A percentile compares a stretch with the other conserved stretches of the same genome.
Conservation (phyloP, 2,329 filamentous ascomycete genomes). For the Penicillium sp. region DNA sequence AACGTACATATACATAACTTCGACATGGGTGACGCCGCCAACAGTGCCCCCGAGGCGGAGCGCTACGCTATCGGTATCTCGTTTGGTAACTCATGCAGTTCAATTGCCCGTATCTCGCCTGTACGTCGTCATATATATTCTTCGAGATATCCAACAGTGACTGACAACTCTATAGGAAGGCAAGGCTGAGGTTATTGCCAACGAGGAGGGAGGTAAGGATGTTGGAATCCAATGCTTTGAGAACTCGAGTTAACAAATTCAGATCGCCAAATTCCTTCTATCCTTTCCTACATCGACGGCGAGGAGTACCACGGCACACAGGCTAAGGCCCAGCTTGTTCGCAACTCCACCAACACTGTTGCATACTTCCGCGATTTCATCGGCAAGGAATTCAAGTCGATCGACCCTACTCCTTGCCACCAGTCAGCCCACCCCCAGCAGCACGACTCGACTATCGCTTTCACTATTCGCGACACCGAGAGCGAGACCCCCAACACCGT, state of each 20-base stretch:
- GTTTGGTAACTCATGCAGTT: conserved; percentile 98
- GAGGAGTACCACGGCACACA: conserved; percentile 97
- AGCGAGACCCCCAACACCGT: conserved; percentile 65
- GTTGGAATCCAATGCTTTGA: conserved; percentile 8
- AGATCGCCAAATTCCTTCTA: conserved; percentile 96
- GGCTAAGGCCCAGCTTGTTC: conserved; percentile 87
- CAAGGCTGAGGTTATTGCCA: conserved; percentile 96
- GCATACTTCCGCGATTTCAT: conserved; percentile 95
- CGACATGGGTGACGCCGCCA: conserved; percentile 52
- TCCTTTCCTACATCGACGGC: conserved; percentile 89
- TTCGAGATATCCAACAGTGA: neutral
- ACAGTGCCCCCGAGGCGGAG: conserved; percentile 49
- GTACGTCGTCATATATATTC: conserved; percentile 38
- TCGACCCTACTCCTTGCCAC: conserved; percentile 93
- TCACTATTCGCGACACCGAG: conserved; percentile 74
- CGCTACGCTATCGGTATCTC: conserved; percentile 84
- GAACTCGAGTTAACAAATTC: conserved; percentile 19
- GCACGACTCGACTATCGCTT: conserved; percentile 66
- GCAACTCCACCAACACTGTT: conserved; percentile 89
- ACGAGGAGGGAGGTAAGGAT: conserved; percentile 85
- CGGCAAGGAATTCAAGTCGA: conserved; percentile 92
- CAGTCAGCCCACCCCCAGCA: conserved; percentile 86
- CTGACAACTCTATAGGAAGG: conserved; percentile 59
- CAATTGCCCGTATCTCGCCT: conserved; percentile 79
- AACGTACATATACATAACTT: conserved; percentile 14